Evolutionary conservation across 1,139 yeast species (phyloP), one percentile per base, ranked within the genome.

Genomic region (Fermentozyma sake): DNA sequence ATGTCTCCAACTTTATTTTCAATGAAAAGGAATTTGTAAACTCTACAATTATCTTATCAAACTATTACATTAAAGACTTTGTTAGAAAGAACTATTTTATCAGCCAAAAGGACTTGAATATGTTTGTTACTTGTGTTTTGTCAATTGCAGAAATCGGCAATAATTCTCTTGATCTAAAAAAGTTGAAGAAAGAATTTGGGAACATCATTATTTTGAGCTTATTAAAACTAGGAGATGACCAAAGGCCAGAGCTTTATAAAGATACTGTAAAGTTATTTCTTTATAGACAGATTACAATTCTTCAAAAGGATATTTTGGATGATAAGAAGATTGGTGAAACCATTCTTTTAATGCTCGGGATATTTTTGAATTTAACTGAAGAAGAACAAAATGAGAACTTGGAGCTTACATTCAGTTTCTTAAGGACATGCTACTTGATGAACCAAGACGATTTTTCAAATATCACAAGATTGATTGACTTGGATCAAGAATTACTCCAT

Each of bases 251-350:
- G 9, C 32, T 28, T 4, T 41, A 50, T 23, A 46, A 50, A 15
- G 50, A 46, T 6, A 31, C 50, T 1, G 44, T 60, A 14, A 66
- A 56, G 29, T 45, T 43, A 24, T 29, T 68, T 29, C 55, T 73
- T 19, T 72, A 70, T 34, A 55, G 71, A 20, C 79, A 72, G 38
- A 55, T 61, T 12, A 47, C 59, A 1, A 44, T 70, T 8, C 58
- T 72, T 31, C 50, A 53, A 9, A 45, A 41, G 5, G 63, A 55
- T 2, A 48, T 57, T 2, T 39, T 69, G 15, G 48, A 50, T 19
- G 49, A 48, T 29, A 54, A 52, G 18, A 55, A 52, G 18, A 35
- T 66, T 8, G 50, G 61, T 1, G 51, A 53, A 18, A 33, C 68
- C 4, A 38, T 69, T 5, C 48, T 49, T 6, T 34, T 63, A 4